Base-by-base conservation (phyloP, 305 asterid genomes). In the Plantago coronopus region DNA sequence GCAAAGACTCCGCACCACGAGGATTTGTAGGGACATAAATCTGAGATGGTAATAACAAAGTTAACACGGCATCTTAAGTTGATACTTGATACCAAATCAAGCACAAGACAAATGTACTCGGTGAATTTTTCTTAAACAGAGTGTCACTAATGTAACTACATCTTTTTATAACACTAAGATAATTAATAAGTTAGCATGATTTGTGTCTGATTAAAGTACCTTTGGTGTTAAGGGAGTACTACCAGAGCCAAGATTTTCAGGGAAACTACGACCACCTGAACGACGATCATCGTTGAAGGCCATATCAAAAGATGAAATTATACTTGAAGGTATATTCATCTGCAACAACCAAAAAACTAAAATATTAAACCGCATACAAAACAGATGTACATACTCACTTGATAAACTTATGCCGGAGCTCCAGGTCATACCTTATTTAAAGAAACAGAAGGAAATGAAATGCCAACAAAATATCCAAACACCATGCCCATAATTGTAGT, bases 1-100 rank as follows among this genome's bases (percentile, higher is more conserved):
- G 95, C 67, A 88, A 80, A 45, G 93, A 70, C 75, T 88, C 88
- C 5, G 96, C 93, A 72, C 96, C 96, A 37, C 81, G 95, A 48
- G 96, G 96, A 71, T 88, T 88, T 50, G 93, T 70, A 23, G 96
- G 89, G 70, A 78, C 96, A 72, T 75, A 74, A 49, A 88, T 72
- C 96, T 88, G 82, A 61, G 64, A 75, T n/a, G 21, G 20, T 48
- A 57, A 60, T 59, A 14, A 58, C 27, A 25, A 55, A n/a, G 37
- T 23, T 51, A 37, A 50, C 61, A 17, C 13, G 20, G 27, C 29
- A 61, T 54, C 48, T 15, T 65, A 66, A 49, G 17, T 56, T 22
- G 61, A 27, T 34, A 55, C n/a, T 44, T 11, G 46, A 61, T 43
- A 9, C 43, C 63, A 59, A 67, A 38, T 48, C 44, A 29, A 69